Percentiles rank a stretch among this genome's conserved stretches.
Evolutionary conservation across 2,329 filamentous ascomycete species (phyloP).

Genomic region (Fusarium caatingaense): DNA sequence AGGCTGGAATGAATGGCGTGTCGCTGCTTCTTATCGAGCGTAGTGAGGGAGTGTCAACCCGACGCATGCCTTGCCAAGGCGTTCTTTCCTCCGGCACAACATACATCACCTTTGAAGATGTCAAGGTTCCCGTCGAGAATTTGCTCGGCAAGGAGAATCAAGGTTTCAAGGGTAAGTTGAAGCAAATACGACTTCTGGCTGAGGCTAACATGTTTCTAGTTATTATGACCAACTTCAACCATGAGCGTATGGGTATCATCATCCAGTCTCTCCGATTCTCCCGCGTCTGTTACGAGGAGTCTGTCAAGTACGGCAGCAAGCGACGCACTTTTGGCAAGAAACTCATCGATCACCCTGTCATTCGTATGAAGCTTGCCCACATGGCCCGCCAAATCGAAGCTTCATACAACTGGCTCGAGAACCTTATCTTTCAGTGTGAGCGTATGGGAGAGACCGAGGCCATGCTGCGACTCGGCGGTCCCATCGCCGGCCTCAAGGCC

Average conservation of each 20-base stretch:
- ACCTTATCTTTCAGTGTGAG: slow-evolving; percentile 90
- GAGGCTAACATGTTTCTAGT: slow-evolving; percentile 60
- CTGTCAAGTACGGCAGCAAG: slow-evolving; percentile 97
- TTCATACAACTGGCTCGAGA: slow-evolving; percentile 97
- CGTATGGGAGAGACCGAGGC: slow-evolving; percentile 95
- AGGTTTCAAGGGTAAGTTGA: slow-evolving; percentile 80
- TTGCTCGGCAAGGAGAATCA: slow-evolving; percentile 97
- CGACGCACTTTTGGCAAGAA: slow-evolving; percentile 96
- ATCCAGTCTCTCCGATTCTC: slow-evolving; percentile 97
- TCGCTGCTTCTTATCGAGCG: slow-evolving; percentile 93
- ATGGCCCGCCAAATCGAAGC: slow-evolving; percentile 99
- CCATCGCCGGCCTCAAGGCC: slow-evolving; percentile 93
- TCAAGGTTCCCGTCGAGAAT: slow-evolving; percentile 99
- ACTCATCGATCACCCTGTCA: slow-evolving; percentile 96
- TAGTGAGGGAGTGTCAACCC: slow-evolving; percentile 86
- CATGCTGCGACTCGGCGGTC: slow-evolving; percentile 93
- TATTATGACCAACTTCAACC: slow-evolving; percentile 99
- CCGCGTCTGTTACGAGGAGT: slow-evolving; percentile 96
- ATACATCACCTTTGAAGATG: slow-evolving; percentile 98
- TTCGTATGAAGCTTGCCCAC: slow-evolving; percentile 96
- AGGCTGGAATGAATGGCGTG: slow-evolving; percentile 91
- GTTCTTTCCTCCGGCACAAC: slow-evolving; percentile 83
- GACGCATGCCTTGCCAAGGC: slow-evolving; percentile 98
- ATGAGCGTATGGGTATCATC: slow-evolving; percentile 98
- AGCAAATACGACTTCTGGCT: slow-evolving; percentile 83